Evolutionary conservation across 306 rosid genomes (phyloP).

Genomic region (Sindora glabra): DNA sequence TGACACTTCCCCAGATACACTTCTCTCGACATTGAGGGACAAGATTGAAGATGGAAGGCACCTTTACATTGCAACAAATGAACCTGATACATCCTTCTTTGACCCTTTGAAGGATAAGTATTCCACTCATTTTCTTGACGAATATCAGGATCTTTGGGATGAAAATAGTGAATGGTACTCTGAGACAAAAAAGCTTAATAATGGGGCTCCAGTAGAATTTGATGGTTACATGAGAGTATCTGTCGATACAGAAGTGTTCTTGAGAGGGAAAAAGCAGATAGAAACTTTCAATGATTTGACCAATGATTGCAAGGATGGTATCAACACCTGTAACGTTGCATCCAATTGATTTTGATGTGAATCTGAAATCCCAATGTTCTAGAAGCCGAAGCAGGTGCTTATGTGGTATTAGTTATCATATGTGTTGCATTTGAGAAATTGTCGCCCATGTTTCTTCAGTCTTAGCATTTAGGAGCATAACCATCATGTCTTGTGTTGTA

Average conservation of each 20-base stretch:
- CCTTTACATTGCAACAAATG: conserved; percentile 84
- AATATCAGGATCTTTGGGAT: conserved; percentile 89
- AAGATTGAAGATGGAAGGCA: conserved; percentile 79
- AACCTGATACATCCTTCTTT: conserved; percentile 66
- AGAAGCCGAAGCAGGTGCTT: conserved; percentile 18
- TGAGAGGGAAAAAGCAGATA: conserved; percentile 92
- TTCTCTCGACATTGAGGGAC: conserved; percentile 59
- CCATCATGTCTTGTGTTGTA: conserved; percentile 38
- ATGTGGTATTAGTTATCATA: conserved; percentile 36
- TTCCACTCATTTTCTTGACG: conserved; percentile 77
- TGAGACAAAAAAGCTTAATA: conserved; percentile 67
- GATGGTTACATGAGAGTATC: conserved; percentile 98
- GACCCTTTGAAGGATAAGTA: conserved; percentile 88
- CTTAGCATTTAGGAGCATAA: conserved; percentile 28
- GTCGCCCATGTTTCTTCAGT: conserved; percentile 30
- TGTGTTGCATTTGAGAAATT: conserved; percentile 49
- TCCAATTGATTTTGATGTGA: conserved; percentile 41
- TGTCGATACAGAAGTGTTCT: conserved; percentile 88
- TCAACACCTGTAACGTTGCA: conserved; percentile 66
- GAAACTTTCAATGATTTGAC: conserved; percentile 94
- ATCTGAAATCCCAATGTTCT: conserved; percentile 24
- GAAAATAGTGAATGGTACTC: conserved; percentile 74
- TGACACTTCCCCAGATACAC: conserved; percentile 76
- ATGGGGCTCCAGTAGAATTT: conserved; percentile 67
- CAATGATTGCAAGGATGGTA: conserved; percentile 91